Evolutionary conservation across 2,329 filamentous ascomycete genomes (phyloP).

Genomic region (Fusarium marasasianum): DNA sequence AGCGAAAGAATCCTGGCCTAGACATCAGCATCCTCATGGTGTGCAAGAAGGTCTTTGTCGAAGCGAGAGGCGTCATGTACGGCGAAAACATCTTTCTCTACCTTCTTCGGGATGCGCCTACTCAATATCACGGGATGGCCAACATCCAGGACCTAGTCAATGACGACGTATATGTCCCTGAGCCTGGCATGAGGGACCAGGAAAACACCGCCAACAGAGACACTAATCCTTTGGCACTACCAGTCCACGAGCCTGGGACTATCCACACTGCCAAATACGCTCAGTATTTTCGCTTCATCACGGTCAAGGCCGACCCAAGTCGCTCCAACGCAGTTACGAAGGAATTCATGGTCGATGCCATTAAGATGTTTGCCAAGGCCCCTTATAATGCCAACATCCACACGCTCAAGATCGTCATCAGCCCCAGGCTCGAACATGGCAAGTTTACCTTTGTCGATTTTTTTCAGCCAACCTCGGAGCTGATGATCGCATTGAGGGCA

Average conservation of each 20-base stretch:
- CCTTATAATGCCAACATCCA: conserved; percentile 45
- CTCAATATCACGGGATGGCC: conserved; percentile 15
- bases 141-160: conserved; percentile 23
- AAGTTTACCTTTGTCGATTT: conserved; percentile 51
- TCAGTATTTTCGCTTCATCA: conserved; percentile 52
- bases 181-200: background rate
- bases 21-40: conserved; percentile 50
- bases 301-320: conserved; percentile 55
- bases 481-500: conserved; percentile 45
- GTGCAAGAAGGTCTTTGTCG: conserved; percentile 47
- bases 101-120: conserved; percentile 51
- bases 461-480: conserved; percentile 43
- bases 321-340: conserved; percentile 42
- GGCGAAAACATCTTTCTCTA: conserved; percentile 60
- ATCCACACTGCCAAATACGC: conserved; percentile 51
- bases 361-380: conserved; percentile 48
- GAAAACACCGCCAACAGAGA: background rate
- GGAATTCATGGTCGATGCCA: conserved; percentile 48
- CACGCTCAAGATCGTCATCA: conserved; percentile 55
- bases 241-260: conserved; percentile 22
- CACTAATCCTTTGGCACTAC: background rate
- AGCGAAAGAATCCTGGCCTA: conserved; percentile 44
- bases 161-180: conserved; percentile 24
- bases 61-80: conserved; percentile 56
- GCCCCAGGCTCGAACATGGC: conserved; percentile 36